phyloP scores from a whole-genome alignment of 2,329 filamentous ascomycete genomes.

The Apiospora koreana region DNA sequence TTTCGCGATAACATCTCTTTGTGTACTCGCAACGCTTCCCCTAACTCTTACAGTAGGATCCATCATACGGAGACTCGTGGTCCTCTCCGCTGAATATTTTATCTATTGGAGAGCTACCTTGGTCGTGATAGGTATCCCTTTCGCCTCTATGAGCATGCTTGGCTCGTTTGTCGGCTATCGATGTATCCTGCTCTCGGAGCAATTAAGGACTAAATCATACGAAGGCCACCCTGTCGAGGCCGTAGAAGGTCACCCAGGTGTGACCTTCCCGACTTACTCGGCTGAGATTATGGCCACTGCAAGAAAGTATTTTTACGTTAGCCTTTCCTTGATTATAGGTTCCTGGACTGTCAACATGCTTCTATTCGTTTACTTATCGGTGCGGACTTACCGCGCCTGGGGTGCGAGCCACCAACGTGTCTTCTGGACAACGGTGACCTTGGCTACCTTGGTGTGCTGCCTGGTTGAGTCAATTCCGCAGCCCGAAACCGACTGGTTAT shows the following conservation, averaged over 20 bases:
- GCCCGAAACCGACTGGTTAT: too few species aligned
- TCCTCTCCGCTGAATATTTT: neutral
- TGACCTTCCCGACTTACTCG: too few species aligned
- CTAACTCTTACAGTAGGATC: neutral
- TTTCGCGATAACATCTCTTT: neutral
- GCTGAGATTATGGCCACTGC: too few species aligned
- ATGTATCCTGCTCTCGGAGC: neutral
- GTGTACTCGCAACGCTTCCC: neutral
- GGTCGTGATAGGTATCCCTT: neutral
- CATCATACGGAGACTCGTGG: neutral
- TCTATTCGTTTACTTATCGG: neutral
- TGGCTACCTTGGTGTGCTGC: neutral
- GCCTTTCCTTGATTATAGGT: neutral
- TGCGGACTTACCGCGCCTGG: neutral
- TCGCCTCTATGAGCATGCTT: neutral
- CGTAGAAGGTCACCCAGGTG: too few species aligned
- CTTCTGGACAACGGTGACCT: neutral
- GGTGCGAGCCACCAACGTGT: neutral
- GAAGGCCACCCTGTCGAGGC: too few species aligned
- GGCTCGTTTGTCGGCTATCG: neutral
- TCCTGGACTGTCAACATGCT: neutral
- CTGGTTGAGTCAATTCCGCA: neutral
- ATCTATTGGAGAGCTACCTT: neutral
- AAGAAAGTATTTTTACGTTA: neutral
- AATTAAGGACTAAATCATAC: too few species aligned